These are phyloP conservation scores for Zoysia matrella DNA, from an alignment of 202 grass and related monocot genomes.

Conservation along the genomic window DNA sequence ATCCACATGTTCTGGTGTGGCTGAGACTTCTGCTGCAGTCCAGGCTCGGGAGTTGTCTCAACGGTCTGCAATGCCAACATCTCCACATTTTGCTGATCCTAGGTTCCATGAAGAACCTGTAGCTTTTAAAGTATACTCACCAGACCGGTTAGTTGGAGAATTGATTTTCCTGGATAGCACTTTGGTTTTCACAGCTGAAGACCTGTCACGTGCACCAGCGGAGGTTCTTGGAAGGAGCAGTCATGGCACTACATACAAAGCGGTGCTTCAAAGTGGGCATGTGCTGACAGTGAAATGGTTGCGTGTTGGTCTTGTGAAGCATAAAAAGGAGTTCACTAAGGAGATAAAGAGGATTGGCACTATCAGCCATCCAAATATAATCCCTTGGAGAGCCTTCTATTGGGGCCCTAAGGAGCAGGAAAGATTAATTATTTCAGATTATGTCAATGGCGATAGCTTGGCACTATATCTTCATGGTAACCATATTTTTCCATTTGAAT, in stretches of 20 bases:
- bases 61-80: conserved; percentile 48
- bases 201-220: conserved; percentile 87
- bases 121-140: conserved; percentile 79
- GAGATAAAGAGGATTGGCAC: conserved; percentile 87
- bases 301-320: conserved; percentile 86
- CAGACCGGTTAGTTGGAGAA: conserved; percentile 85
- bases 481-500: conserved; percentile 44
- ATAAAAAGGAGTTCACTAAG: conserved; percentile 91
- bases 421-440: conserved; percentile 95
- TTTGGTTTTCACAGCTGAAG: conserved; percentile 92
- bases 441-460: conserved; percentile 77
- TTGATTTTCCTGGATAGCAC: conserved; percentile 80
- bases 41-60: conserved; percentile 56
- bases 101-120: conserved; percentile 62
- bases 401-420: conserved; percentile 97
- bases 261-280: conserved; percentile 76
- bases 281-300: conserved; percentile 96
- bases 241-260: conserved; percentile 94
- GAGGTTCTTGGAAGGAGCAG: conserved; percentile 25
- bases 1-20: conserved; percentile 42
- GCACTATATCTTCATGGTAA: conserved; percentile 97
- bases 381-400: conserved; percentile 91
- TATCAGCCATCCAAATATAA: conserved; percentile 80
- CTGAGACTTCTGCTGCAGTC: conserved; percentile 43
- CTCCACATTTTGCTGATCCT: conserved; percentile 60